phyloP scores from a whole-genome alignment of 2,329 filamentous ascomycete species.

The Cadophora malorum region DNA sequence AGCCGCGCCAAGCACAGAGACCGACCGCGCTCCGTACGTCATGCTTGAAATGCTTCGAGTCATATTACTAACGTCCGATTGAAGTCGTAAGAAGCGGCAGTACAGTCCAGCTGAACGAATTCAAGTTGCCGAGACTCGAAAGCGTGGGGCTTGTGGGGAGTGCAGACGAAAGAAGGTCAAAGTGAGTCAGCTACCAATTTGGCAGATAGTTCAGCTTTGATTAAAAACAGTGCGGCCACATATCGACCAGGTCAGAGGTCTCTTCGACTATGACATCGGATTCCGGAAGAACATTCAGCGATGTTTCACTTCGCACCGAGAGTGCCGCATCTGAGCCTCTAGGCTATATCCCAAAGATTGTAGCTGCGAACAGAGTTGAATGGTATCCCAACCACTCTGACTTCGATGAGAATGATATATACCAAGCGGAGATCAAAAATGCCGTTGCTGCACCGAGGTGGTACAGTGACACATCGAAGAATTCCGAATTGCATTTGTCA shows the following conservation, averaged over 20 bases:
- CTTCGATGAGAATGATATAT: neutral
- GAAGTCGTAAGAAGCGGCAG: neutral
- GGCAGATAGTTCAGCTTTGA: too few species aligned
- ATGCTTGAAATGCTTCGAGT: neutral
- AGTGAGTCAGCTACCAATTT: too few species aligned
- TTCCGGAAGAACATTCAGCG: neutral
- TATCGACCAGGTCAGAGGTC: neutral
- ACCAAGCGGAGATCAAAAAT: neutral
- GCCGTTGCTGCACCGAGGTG: neutral
- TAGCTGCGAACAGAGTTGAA: neutral
- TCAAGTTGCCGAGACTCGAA: neutral
- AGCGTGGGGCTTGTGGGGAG: conserved; percentile 2
- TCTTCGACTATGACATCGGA: neutral
- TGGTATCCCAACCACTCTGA: neutral
- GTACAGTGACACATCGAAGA: neutral
- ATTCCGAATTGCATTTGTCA: neutral
- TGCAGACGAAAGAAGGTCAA: neutral
- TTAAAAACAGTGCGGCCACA: neutral
- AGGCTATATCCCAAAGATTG: too few species aligned
- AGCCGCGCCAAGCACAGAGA: neutral
- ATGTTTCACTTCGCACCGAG: neutral
- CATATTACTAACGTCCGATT: neutral
- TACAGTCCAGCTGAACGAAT: conserved; percentile 2
- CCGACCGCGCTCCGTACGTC: neutral
- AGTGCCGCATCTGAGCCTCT: neutral